phyloP scores from a whole-genome alignment of 371 early-diverging fungal species.

The Cokeromyces recurvatus region DNA sequence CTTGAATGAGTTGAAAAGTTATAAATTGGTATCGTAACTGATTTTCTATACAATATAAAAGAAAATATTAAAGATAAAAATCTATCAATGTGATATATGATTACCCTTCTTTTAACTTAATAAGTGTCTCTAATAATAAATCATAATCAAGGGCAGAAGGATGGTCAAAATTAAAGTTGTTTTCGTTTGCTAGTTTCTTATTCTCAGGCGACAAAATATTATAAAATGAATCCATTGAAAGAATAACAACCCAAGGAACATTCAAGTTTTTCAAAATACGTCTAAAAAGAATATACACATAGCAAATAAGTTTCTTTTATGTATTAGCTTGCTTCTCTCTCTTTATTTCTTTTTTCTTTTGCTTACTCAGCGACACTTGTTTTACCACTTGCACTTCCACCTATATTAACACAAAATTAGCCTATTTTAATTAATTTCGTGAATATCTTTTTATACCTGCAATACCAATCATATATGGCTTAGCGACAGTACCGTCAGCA shows the following conservation, averaged over 20 bases:
- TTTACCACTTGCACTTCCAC: conserved; percentile 83
- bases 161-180: conserved; percentile 82
- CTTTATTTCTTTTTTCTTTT: no score
- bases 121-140: conserved; percentile 63
- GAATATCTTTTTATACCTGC: conserved; percentile 67
- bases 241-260: conserved; percentile 83
- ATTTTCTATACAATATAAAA: conserved; percentile 30
- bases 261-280: conserved; percentile 71
- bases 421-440: no score
- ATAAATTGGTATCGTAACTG: conserved; percentile 74
- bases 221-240: conserved; percentile 96
- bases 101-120: conserved; percentile 71
- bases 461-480: conserved; percentile 71
- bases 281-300: conserved; percentile 15
- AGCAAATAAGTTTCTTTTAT: neutral
- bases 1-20: conserved; percentile 78
- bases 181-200: conserved; percentile 58
- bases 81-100: no score
- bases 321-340: neutral
- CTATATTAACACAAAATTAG: no score
- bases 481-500: conserved; percentile 61
- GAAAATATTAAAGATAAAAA: neutral
- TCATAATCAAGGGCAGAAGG: conserved; percentile 80
- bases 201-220: conserved; percentile 77
- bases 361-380: conserved; percentile 73